These are phyloP conservation scores for Brassica carinata DNA, from an alignment of 345 rosid species.

Conservation along the genomic window DNA sequence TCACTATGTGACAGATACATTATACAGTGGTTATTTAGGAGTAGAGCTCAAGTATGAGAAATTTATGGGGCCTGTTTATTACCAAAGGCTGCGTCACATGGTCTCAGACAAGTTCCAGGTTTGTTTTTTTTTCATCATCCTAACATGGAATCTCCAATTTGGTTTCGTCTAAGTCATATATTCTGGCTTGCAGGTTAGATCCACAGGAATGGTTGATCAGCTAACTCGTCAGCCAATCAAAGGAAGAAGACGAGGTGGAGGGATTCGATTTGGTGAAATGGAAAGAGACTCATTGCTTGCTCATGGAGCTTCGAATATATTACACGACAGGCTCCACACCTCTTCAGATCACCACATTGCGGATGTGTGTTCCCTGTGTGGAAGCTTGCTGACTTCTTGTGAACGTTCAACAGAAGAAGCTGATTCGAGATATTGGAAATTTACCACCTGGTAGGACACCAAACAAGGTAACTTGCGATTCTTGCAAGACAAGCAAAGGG, in stretches of 20 bases:
- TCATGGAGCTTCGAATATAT: conserved; percentile 89
- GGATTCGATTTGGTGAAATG: conserved; percentile 97
- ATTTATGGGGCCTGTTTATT: conserved; percentile 95
- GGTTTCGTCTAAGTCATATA: neutral
- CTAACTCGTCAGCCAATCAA: conserved; percentile 92
- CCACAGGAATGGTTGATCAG: conserved; percentile 86
- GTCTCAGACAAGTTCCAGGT: conserved; percentile 98
- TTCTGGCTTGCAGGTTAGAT: conserved; percentile 69
- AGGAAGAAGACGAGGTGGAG: conserved; percentile 95
- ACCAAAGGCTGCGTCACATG: conserved; percentile 98
- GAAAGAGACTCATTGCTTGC: conserved; percentile 92
- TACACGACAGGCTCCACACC: conserved; percentile 92
- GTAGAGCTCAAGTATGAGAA: conserved; percentile 85
- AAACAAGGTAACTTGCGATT: conserved; percentile 67
- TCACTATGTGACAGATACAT: conserved; percentile 76
- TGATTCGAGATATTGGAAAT: conserved; percentile 58
- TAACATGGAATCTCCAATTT: neutral
- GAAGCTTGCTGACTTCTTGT: conserved; percentile 74
- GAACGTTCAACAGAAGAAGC: conserved; percentile 57
- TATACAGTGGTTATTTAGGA: conserved; percentile 86
- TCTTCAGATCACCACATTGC: conserved; percentile 91
- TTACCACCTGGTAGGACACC: conserved; percentile 71
- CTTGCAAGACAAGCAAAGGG: conserved; percentile 83
- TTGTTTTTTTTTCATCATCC: neutral
- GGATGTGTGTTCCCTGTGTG: conserved; percentile 82